phyloP scores from a whole-genome alignment of 371 early-diverging fungal species.

The Fennellomyces sp. region DNA sequence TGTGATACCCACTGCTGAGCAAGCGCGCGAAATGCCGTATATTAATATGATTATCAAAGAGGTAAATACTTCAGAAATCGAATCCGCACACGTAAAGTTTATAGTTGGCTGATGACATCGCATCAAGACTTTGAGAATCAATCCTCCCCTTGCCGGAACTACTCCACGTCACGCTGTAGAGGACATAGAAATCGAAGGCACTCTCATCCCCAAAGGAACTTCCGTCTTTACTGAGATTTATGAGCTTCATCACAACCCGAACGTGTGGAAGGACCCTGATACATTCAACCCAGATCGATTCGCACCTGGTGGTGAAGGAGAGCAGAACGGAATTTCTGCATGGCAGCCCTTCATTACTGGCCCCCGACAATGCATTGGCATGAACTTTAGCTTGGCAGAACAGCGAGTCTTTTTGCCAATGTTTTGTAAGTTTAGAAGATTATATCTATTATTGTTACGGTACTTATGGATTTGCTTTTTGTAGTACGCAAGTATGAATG shows the following conservation, averaged over 20 bases:
- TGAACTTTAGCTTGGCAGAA: constrained; percentile 21
- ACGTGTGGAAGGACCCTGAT: constrained; percentile 13
- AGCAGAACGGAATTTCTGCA: constrained; percentile 10
- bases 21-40: constrained; percentile 16
- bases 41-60: constrained; percentile 23
- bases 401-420: constrained; percentile 17
- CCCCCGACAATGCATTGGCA: constrained; percentile 40
- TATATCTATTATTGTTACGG: too few relatives aligned
- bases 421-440: too few relatives aligned
- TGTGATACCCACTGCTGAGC: constrained; percentile 18
- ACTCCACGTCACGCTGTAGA: constrained; percentile 22
- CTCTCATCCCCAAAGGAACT: constrained; percentile 19
- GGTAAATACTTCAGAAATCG: constrained; percentile 6
- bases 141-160: constrained; percentile 25
- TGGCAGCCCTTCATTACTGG: constrained; percentile 51
- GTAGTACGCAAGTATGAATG: constrained; percentile 24
- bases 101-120: too few relatives aligned
- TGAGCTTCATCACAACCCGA: constrained; percentile 8
- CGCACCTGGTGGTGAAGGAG: constrained; percentile 11
- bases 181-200: constrained; percentile 30
- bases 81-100: not conserved
- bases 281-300: constrained; percentile 16
- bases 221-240: constrained; percentile 8
- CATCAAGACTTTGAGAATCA: not conserved
- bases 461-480: too few relatives aligned